Base-by-base conservation (phyloP, 345 rosid species). In the Gynandropsis gynandra region DNA sequence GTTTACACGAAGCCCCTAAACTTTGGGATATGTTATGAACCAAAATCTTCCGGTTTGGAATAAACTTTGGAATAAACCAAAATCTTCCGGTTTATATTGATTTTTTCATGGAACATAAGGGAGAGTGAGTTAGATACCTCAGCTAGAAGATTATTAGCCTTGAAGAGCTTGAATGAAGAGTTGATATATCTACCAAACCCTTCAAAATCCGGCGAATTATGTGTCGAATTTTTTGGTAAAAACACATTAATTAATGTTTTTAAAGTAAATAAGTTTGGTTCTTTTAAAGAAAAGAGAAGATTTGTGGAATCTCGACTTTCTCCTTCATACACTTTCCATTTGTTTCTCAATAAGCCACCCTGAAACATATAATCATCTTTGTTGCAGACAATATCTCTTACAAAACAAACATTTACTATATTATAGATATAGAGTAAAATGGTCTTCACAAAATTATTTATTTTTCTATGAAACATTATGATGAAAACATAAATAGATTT, bases 101-200 rank as follows among this genome's bases (percentile, higher is more conserved):
- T n/a, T n/a, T n/a, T n/a, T n/a, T n/a, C n/a, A 24, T 24, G 29
- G 4, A 24, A 2, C 29, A 7, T 17, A 16, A 17, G 17, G 12
- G 27, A 1, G 20, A 10, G 0, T 1, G 4, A 19, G 20, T n/a
- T 1, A 19, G 50, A 6, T 77, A 80, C 93, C 88, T 79, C 80
- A 8, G 88, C 83, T 59, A 84, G 71, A 55, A 73, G 55, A 53
- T 76, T 60, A 2, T 61, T 75, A 34, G 64, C 80, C 24, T 53
- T 60, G 45, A 36, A 68, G 19, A 80, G 83, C 62, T 83, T 80
- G 69, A 79, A 81, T 35, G 85, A 84, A n/a, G 77, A 47, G 27
- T 80, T 71, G 1, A 79, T 33, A 32, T 68, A 70, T 20, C 70
- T 47, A 27, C 83, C 82, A 20, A 27, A 58, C 7, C 75, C 69